Percentiles rank a stretch among this genome's conserved stretches.
These are phyloP conservation scores for Boechera divaricarpa DNA, from an alignment of 345 rosid species.

Conservation along the genomic window DNA sequence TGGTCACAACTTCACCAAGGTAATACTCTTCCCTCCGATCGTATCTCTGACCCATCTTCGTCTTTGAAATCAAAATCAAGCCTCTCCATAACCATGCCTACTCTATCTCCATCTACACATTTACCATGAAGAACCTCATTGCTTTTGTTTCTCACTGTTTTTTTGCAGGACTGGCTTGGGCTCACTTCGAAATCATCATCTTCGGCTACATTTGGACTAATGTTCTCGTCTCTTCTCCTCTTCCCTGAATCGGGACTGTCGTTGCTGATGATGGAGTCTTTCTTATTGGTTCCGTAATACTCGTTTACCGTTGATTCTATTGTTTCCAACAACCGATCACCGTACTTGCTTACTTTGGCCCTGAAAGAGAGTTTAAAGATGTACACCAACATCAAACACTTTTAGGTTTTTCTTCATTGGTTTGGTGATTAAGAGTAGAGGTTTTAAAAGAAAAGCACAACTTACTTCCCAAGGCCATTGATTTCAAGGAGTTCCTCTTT, in stretches of 20 bases:
- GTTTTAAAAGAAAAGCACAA: slow-evolving; percentile 36
- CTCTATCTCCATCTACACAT: slow-evolving; percentile 15
- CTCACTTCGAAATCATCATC: slow-evolving; percentile 68
- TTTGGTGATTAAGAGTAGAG: slow-evolving; percentile 3
- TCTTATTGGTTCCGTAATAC: slow-evolving; percentile 55
- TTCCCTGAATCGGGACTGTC: slow-evolving; percentile 68
- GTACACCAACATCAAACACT: slow-evolving; percentile 14
- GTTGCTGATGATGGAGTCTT: slow-evolving; percentile 59
- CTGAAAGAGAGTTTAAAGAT: slow-evolving; percentile 45
- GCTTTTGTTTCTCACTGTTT: slow-evolving; percentile 48
- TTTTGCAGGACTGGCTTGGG: slow-evolving; percentile 74
- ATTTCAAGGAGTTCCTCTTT: slow-evolving; percentile 93
- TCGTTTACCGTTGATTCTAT: slow-evolving; percentile 76
- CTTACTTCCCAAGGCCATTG: slow-evolving; percentile 96
- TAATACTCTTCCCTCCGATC: slow-evolving; percentile 45
- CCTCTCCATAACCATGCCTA: slow-evolving; percentile 39
- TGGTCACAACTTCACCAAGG: slow-evolving; percentile 45
- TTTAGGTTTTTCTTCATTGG: slow-evolving; percentile 12
- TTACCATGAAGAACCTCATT: slow-evolving; percentile 28
- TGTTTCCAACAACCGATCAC: slow-evolving; percentile 82
- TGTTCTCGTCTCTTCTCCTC: slow-evolving; percentile 72
- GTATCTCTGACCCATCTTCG: slow-evolving; percentile 40
- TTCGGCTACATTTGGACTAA: slow-evolving; percentile 39
- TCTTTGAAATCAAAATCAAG: slow-evolving; percentile 38
- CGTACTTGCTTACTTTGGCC: slow-evolving; percentile 78